phyloP scores from a whole-genome alignment of 139 green algal genomes.

The Mesostigma viride region DNA sequence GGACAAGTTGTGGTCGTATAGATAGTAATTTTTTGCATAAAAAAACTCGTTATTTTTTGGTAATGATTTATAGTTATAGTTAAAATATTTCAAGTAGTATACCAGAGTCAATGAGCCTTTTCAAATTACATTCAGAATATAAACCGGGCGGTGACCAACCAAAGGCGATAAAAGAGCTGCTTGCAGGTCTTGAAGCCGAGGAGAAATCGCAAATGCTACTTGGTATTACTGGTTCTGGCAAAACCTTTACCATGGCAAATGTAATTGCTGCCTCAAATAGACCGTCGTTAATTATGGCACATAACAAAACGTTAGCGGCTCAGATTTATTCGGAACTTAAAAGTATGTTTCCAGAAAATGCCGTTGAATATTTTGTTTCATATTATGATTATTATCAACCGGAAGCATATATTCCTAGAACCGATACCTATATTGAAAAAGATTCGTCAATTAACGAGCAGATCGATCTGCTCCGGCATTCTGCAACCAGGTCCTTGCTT shows the following conservation, averaged over 20 bases:
- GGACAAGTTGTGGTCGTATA: too few species aligned
- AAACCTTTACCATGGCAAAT: conserved; percentile 35
- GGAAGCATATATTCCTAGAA: conserved; percentile 12
- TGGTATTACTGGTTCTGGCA: conserved; percentile 31
- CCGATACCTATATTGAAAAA: conserved; percentile 31
- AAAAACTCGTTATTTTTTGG: too few species aligned
- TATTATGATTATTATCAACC: conserved; percentile 33
- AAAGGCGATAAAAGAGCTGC: too few species aligned
- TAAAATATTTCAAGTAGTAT: too few species aligned
- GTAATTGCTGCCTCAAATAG: conserved; percentile 12
- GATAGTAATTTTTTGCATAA: too few species aligned
- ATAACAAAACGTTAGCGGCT: conserved; percentile 32
- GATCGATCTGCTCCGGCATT: conserved; percentile 21
- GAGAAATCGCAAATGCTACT: too few species aligned
- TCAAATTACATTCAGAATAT: too few species aligned
- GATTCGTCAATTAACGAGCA: conserved; percentile 9
- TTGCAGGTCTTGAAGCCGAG: too few species aligned
- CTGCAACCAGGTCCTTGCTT: conserved; percentile 18
- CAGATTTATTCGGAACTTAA: conserved; percentile 26
- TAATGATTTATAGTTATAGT: too few species aligned
- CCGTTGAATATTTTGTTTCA: conserved; percentile 29
- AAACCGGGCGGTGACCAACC: too few species aligned
- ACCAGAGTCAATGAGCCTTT: too few species aligned
- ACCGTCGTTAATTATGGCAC: conserved; percentile 23
- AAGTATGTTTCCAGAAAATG: conserved; percentile 21